These are phyloP conservation scores for Chalciporus pseudorubinellus DNA, from an alignment of 768 basidiomycete genomes.

Conservation along the genomic window DNA sequence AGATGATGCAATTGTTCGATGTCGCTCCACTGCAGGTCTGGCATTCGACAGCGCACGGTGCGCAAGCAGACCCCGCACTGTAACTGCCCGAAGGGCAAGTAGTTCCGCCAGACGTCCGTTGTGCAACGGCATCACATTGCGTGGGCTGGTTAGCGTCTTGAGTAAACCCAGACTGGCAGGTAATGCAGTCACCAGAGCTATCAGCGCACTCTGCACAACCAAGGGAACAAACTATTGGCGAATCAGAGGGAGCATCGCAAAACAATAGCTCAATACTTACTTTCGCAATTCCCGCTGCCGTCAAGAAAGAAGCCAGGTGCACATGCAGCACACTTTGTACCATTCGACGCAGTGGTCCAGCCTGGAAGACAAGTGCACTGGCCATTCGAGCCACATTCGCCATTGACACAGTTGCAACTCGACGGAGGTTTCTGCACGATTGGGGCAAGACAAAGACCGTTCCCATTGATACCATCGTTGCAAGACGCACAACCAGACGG, in stretches of 20 bases:
- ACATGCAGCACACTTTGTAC: slow-evolving; percentile 77
- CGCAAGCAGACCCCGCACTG: slow-evolving; percentile 52
- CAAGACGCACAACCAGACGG: slow-evolving; percentile 67
- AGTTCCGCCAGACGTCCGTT: slow-evolving; percentile 50
- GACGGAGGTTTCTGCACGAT: slow-evolving; percentile 51
- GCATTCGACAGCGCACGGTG: slow-evolving; percentile 62
- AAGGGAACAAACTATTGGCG: slow-evolving; percentile 57
- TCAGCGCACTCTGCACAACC: slow-evolving; percentile 73
- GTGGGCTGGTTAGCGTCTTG: slow-evolving; percentile 64
- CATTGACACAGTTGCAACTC: slow-evolving; percentile 81
- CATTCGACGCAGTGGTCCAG: slow-evolving; percentile 67
- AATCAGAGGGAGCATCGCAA: slow-evolving; percentile 1
- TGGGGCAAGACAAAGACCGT: slow-evolving; percentile 65
- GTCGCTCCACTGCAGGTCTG: slow-evolving; percentile 66
- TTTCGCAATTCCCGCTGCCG: slow-evolving; percentile 68
- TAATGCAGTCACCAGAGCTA: slow-evolving; percentile 64
- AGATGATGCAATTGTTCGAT: slow-evolving; percentile 70
- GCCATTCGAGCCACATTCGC: slow-evolving; percentile 64
- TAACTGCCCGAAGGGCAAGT: slow-evolving; percentile 69
- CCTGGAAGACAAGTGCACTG: slow-evolving; percentile 77
- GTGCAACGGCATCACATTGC: slow-evolving; percentile 54
- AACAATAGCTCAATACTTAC: slow-evolving; percentile 34
- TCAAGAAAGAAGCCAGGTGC: slow-evolving; percentile 71
- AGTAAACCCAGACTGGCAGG: slow-evolving; percentile 71
- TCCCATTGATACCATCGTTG: slow-evolving; percentile 77